Conservation (phyloP, 345 rosid genomes). For the Corymbia maculata region DNA sequence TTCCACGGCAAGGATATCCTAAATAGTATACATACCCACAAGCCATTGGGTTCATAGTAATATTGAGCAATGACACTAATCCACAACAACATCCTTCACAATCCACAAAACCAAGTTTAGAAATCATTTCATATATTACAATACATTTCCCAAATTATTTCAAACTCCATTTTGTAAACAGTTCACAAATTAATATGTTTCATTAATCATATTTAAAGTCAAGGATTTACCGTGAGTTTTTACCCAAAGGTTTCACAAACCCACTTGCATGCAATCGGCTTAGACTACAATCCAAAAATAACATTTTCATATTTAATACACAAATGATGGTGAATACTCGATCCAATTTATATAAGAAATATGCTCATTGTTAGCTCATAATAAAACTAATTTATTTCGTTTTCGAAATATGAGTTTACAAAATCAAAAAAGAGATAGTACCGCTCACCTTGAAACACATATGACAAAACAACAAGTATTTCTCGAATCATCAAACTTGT, state of each 20-base stretch:
- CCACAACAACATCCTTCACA: too few species aligned
- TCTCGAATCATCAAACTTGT: background rate
- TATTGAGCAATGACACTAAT: too few species aligned
- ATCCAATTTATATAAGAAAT: background rate
- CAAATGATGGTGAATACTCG: background rate
- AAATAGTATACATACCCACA: too few species aligned
- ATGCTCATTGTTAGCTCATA: background rate
- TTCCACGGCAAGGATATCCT: accelerated
- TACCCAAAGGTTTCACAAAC: background rate
- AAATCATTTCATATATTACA: accelerated
- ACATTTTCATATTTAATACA: background rate
- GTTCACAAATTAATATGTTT: background rate
- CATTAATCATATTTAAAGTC: background rate
- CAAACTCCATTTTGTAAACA: background rate
- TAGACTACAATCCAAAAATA: background rate
- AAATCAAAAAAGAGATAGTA: too few species aligned
- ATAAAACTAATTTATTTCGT: too few species aligned
- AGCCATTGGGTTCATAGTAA: accelerated
- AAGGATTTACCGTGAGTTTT: too few species aligned
- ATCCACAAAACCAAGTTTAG: accelerated
- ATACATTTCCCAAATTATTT: background rate
- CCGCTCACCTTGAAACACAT: background rate
- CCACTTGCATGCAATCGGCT: background rate
- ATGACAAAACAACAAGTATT: background rate
- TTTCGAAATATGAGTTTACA: background rate